phyloP scores from a whole-genome alignment of 345 rosid species.

The Lagerstroemia speciosa region DNA sequence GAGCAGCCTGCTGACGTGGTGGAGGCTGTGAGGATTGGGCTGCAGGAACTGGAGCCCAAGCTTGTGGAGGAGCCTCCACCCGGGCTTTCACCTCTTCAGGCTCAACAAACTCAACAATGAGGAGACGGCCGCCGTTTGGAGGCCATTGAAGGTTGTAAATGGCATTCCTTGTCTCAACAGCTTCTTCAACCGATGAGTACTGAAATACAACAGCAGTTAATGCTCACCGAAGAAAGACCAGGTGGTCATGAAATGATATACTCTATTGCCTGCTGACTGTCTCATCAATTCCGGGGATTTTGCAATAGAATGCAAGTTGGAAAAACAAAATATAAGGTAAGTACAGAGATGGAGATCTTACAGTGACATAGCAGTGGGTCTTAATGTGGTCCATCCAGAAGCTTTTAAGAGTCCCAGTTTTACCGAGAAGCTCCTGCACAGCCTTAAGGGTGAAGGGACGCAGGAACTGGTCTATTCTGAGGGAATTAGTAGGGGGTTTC shows the following conservation, averaged over 20 bases:
- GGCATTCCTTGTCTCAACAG: slow-evolving; percentile 74
- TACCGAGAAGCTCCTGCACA: slow-evolving; percentile 89
- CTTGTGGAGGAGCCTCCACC: slow-evolving; percentile 49
- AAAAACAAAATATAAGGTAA: neutral
- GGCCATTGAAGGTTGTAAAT: slow-evolving; percentile 95
- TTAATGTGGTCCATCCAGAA: slow-evolving; percentile 99
- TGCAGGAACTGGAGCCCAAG: slow-evolving; percentile 25
- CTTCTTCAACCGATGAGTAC: slow-evolving; percentile 87
- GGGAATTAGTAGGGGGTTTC: slow-evolving; percentile 67
- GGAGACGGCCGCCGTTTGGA: slow-evolving; percentile 78
- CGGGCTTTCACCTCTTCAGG: slow-evolving; percentile 66
- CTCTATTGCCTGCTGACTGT: too few species aligned
- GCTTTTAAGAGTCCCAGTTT: slow-evolving; percentile 62
- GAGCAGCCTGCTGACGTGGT: slow-evolving; percentile 30
- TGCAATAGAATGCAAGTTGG: neutral
- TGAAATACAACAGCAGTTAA: slow-evolving; percentile 22
- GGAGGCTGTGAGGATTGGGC: slow-evolving; percentile 47
- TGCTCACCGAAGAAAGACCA: neutral
- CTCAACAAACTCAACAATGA: slow-evolving; percentile 80
- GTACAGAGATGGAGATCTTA: slow-evolving; percentile 29
- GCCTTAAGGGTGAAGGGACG: slow-evolving; percentile 97
- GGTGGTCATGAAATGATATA: neutral
- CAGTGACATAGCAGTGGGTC: slow-evolving; percentile 92
- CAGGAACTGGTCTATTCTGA: slow-evolving; percentile 76
- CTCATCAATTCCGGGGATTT: neutral